phyloP scores from a whole-genome alignment of 495 filamentous ascomycete genomes.

The Tuber microsphaerosporum region DNA sequence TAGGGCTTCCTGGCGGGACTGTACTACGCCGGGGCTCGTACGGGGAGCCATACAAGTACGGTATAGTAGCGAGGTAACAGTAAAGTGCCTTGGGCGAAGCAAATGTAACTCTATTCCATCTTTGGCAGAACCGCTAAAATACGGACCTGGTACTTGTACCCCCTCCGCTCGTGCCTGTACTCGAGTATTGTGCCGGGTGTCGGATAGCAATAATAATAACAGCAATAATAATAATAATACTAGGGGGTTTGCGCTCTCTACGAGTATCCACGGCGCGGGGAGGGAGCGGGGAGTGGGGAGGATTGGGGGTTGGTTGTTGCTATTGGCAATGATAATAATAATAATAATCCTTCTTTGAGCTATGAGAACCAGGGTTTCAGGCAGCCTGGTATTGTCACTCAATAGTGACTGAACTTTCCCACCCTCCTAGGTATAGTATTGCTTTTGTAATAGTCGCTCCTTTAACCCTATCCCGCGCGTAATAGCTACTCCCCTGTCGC shows the following conservation, averaged over 20 bases:
- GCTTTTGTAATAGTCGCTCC: constrained; percentile 32
- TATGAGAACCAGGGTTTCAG: constrained; percentile 14
- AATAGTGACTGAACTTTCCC: not conserved
- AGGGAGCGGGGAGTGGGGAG: constrained; percentile 6
- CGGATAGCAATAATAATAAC: constrained; percentile 24
- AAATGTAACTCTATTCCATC: not conserved
- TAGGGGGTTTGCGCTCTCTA: not conserved
- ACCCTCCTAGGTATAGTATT: constrained; percentile 1
- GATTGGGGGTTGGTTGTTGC: constrained; percentile 32
- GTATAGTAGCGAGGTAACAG: not conserved
- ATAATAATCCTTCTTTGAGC: not conserved
- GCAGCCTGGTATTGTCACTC: constrained; percentile 6
- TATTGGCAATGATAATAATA: constrained; percentile 24
- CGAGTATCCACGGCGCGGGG: constrained; percentile 27
- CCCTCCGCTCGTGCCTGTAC: not conserved
- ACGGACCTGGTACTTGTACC: not conserved
- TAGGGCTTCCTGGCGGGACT: not conserved
- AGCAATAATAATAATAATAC: not conserved
- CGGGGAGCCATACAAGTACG: not conserved
- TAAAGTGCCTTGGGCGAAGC: not conserved
- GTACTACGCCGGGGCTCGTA: not conserved
- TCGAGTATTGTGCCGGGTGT: constrained; percentile 26
- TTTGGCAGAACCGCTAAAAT: not conserved
- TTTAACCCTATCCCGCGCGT: constrained; percentile 33
- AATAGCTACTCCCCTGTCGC: constrained; percentile 27